Evolutionary conservation across 2,329 filamentous ascomycete genomes (phyloP).

Genomic region (Lizonia empirigonia): DNA sequence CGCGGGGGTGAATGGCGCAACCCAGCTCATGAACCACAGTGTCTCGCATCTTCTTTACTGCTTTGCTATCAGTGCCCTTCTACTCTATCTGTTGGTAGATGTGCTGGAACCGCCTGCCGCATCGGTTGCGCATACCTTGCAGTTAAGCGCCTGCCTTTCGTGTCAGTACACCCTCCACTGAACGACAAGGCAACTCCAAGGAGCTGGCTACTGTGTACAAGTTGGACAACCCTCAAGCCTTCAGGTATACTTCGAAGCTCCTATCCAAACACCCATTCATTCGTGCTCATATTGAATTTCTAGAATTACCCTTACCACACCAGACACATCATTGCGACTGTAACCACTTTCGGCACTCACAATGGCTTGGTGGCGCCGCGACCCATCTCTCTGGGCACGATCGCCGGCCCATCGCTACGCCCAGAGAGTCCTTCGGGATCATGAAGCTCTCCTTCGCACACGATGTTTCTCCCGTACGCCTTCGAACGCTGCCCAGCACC

Average conservation of each 20-base stretch:
- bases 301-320: not conserved
- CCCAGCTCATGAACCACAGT: slow-evolving; percentile 12
- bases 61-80: not conserved
- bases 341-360: not conserved
- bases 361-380: slow-evolving; percentile 35
- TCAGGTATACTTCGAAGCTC: not conserved
- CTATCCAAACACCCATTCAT: no score
- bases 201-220: not conserved
- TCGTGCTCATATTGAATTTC: not conserved
- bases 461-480: slow-evolving; percentile 40
- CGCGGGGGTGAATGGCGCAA: slow-evolving; percentile 28
- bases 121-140: not conserved
- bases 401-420: slow-evolving; percentile 31
- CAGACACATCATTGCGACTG: not conserved
- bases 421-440: slow-evolving; percentile 30
- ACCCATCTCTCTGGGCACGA: slow-evolving; percentile 30
- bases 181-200: slow-evolving; percentile 5
- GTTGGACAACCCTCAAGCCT: not conserved
- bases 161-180: not conserved
- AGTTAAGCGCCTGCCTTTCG: not conserved
- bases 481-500: slow-evolving; percentile 25
- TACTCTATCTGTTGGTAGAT: not conserved
- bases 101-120: not conserved
- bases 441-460: slow-evolving; percentile 30
- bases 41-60: not conserved